These are phyloP conservation scores for Paragyromitra xinjiangensis DNA, from an alignment of 495 filamentous ascomycete species.

Conservation along the genomic window DNA sequence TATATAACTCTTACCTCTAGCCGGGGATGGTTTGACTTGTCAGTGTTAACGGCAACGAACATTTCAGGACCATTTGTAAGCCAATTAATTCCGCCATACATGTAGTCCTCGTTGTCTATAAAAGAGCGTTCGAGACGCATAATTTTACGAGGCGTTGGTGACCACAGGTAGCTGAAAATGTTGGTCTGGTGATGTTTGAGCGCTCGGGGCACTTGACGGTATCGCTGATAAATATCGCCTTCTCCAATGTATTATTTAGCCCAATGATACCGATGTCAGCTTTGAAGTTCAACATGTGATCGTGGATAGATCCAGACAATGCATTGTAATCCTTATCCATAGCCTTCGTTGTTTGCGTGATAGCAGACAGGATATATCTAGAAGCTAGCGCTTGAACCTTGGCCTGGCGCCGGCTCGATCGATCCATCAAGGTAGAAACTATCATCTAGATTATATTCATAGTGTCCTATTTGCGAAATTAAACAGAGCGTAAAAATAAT, in stretches of 20 bases:
- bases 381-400: background rate
- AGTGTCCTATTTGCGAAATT: conserved; percentile 66
- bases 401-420: conserved; percentile 57
- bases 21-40: too few species aligned
- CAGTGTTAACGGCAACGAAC: too few species aligned
- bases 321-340: conserved; percentile 67
- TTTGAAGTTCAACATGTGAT: conserved; percentile 70
- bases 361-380: conserved; percentile 65
- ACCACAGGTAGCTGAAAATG: too few species aligned
- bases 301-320: conserved; percentile 67
- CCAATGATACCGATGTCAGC: conserved; percentile 67
- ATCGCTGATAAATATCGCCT: conserved; percentile 46
- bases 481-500: conserved; percentile 62
- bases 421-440: conserved; percentile 67
- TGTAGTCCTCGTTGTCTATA: too few species aligned
- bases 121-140: too few species aligned
- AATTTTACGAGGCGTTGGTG: too few species aligned
- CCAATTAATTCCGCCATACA: too few species aligned
- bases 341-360: conserved; percentile 63
- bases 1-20: too few species aligned
- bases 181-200: too few species aligned
- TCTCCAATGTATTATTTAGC: conserved; percentile 63
- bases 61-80: too few species aligned
- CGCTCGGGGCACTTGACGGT: too few species aligned
- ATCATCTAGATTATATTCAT: conserved; percentile 65